phyloP scores from a whole-genome alignment of 768 basidiomycete genomes.

The Tremella mesenterica region DNA sequence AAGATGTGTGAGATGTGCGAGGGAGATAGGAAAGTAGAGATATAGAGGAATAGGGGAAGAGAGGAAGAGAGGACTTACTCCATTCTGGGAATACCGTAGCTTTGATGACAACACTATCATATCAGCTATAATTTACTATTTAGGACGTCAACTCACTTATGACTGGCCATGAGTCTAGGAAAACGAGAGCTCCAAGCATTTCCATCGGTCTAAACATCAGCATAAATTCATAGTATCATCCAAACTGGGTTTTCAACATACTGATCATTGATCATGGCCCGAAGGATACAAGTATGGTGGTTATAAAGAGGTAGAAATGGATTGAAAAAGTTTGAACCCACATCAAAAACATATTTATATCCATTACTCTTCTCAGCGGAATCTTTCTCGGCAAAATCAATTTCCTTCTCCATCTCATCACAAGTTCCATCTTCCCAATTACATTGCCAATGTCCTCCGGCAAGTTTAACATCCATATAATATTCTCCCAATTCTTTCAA shows the following conservation, averaged over 20 bases:
- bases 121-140: background rate
- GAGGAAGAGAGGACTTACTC: conserved; percentile 30
- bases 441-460: conserved; percentile 44
- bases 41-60: too few species aligned
- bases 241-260: too few species aligned
- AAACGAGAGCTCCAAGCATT: conserved; percentile 46
- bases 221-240: too few species aligned
- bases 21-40: too few species aligned
- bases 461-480: conserved; percentile 44
- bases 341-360: conserved; percentile 46
- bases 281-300: background rate
- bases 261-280: background rate
- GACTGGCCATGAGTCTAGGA: conserved; percentile 44
- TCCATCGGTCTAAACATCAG: conserved; percentile 44
- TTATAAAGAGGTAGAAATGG: too few species aligned
- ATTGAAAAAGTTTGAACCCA: conserved; percentile 24
- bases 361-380: conserved; percentile 41
- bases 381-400: conserved; percentile 40
- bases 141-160: conserved; percentile 38
- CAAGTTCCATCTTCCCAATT: conserved; percentile 43
- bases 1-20: too few species aligned
- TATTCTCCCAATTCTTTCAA: conserved; percentile 34
- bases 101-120: conserved; percentile 44
- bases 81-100: conserved; percentile 46
- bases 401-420: conserved; percentile 43